Evolutionary conservation across 345 rosid genomes (phyloP), one percentile per base, ranked within the genome.

Genomic region (Hibiscus trionum): DNA sequence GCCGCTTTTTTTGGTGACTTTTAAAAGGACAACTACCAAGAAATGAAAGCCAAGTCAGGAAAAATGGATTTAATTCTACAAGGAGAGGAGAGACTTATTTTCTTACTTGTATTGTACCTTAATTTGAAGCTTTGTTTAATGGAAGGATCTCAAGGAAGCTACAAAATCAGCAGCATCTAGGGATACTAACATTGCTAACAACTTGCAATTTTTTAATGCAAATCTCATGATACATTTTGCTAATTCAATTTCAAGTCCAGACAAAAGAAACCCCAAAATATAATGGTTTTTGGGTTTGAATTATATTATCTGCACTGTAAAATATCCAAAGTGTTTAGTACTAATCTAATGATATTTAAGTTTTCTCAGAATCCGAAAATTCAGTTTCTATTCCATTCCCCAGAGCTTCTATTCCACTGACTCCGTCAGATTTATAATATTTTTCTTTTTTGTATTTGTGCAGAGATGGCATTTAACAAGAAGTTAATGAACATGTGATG

Each of bases 381-480:
- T 69, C 93, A 64, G 93, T 77, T 93, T 93, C 98, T 88, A 90
- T 93, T 93, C 98, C 95, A 93, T 93, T 93, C 91, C 76, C 80
- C 86, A 71, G 83, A 84, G 89, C 90, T 91, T 91, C 97, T 91
- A 91, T 91, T 91, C 95, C 90, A 89, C 91, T 86, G 90, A 82
- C 72, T 62, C 61, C 85, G 96, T 88, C 97, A 81, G 92, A 66
- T 76, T 66, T 76, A 5, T 53, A 17, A 50, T 49, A 7, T 19
- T 11, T 52, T 52, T 33, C 11, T 46, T 39, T 11, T 52, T 52
- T 19, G 16, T 46, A 39, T 27, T 42, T 55, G 24, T 53, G 52
- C 11, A 57, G 31, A 66, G 31, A 57, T 11, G 4, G 15, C 15
- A 66, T 61, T 55, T 66, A 57, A 49, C 17, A 47, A 67, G 35